phyloP scores from a whole-genome alignment of 495 filamentous ascomycete genomes.

The Daldinia concentrica region DNA sequence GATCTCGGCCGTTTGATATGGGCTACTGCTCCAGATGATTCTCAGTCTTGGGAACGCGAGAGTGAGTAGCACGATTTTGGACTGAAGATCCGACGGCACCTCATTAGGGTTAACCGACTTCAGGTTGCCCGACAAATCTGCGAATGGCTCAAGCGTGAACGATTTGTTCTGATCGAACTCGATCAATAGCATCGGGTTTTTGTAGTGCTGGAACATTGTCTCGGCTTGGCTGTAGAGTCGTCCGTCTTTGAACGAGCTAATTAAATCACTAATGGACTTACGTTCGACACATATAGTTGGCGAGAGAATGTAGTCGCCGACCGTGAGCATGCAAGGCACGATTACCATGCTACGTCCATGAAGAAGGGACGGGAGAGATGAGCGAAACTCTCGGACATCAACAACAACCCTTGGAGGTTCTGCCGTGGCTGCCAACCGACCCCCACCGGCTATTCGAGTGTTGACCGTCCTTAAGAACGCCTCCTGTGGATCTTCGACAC shows the following conservation, averaged over 20 bases:
- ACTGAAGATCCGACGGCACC: slow-evolving; percentile 78
- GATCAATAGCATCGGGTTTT: slow-evolving; percentile 88
- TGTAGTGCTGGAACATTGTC: slow-evolving; percentile 93
- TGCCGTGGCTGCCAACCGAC: slow-evolving; percentile 84
- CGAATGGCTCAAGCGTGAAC: slow-evolving; percentile 94
- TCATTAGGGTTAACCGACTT: slow-evolving; percentile 63
- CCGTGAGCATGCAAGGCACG: slow-evolving; percentile 93
- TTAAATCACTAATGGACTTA: slow-evolving; percentile 90
- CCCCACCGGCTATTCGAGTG: slow-evolving; percentile 94
- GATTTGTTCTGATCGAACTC: slow-evolving; percentile 98
- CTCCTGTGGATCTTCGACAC: slow-evolving; percentile 85
- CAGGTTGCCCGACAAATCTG: slow-evolving; percentile 75
- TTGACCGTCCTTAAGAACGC: slow-evolving; percentile 94
- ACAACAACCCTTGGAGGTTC: slow-evolving; percentile 93
- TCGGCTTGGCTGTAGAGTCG: slow-evolving; percentile 92
- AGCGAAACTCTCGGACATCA: slow-evolving; percentile 95
- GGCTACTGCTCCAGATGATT: slow-evolving; percentile 92
- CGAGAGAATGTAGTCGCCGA: slow-evolving; percentile 94
- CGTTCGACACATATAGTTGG: slow-evolving; percentile 93
- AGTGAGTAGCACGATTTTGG: slow-evolving; percentile 90
- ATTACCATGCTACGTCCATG: slow-evolving; percentile 87
- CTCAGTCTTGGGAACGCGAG: slow-evolving; percentile 89
- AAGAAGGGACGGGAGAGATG: slow-evolving; percentile 87
- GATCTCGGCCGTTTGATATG: slow-evolving; percentile 97
- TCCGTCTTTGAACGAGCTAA: slow-evolving; percentile 89